Percentiles rank a stretch among this genome's conserved stretches.
These are phyloP conservation scores for Forsythia viridissima DNA, from an alignment of 257 asterid species.

Conservation along the genomic window DNA sequence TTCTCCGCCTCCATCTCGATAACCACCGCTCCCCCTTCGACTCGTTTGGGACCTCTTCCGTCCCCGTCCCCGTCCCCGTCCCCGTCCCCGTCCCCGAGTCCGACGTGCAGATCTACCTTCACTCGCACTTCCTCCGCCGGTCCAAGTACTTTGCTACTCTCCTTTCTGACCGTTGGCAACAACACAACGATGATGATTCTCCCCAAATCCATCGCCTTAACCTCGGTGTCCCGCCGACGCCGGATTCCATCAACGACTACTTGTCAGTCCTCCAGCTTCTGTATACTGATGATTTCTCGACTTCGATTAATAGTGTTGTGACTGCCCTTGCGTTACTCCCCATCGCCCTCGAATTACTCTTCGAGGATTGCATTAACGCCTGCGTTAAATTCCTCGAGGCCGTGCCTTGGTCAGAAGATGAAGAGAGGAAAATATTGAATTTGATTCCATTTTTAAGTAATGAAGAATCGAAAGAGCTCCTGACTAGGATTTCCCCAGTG, in stretches of 20 bases:
- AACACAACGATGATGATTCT: constrained; percentile 23
- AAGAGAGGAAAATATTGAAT: constrained; percentile 57
- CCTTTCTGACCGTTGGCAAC: constrained; percentile 75
- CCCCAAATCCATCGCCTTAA: constrained; percentile 34
- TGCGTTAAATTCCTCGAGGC: constrained; percentile 82
- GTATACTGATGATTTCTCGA: constrained; percentile 52
- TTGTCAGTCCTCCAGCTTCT: constrained; percentile 58
- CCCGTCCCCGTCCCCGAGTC: constrained; percentile 23
- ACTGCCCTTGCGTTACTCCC: constrained; percentile 65
- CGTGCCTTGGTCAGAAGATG: constrained; percentile 96
- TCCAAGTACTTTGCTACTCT: constrained; percentile 63
- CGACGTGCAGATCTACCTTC: constrained; percentile 62
- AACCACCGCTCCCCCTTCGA: constrained; percentile 25
- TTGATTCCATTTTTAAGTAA: constrained; percentile 58
- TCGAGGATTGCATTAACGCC: constrained; percentile 85
- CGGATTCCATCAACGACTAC: constrained; percentile 49
- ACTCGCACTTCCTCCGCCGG: constrained; percentile 57
- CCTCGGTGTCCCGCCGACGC: constrained; percentile 40
- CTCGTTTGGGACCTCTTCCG: constrained; percentile 32
- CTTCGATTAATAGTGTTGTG: constrained; percentile 40
- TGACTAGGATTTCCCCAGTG: constrained; percentile 60
- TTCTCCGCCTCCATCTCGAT: constrained; percentile 64
- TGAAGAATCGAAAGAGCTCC: constrained; percentile 74
- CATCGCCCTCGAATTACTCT: constrained; percentile 75
- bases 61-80: constrained; percentile 2